Evolutionary conservation across 768 basidiomycete genomes (phyloP).

Genomic region (Lactarius sanguifluus): DNA sequence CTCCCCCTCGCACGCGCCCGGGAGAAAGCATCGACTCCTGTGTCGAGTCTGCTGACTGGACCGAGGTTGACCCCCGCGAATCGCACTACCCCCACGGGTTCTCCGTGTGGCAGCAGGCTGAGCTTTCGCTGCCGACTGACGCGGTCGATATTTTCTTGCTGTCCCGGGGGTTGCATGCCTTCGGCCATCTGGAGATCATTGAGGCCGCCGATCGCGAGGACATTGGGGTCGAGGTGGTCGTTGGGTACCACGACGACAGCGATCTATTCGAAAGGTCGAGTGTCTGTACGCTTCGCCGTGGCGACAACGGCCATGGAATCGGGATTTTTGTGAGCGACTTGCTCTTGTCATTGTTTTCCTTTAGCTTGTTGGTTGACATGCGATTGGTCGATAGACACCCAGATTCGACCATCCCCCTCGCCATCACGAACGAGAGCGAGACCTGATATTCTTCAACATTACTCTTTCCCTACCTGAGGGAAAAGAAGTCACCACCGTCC

Average conservation of each 20-base stretch:
- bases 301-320: slow-evolving; percentile 15
- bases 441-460: slow-evolving; percentile 15
- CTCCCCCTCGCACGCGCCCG: not conserved
- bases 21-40: slow-evolving; percentile 11
- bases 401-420: not conserved
- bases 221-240: slow-evolving; percentile 23
- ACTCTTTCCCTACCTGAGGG: slow-evolving; percentile 22
- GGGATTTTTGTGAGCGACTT: slow-evolving; percentile 18
- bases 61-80: not conserved
- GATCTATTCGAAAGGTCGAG: slow-evolving; percentile 7
- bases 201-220: slow-evolving; percentile 16
- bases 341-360: not conserved
- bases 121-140: slow-evolving; percentile 17
- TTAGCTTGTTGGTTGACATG: slow-evolving; percentile 2
- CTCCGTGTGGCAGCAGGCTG: slow-evolving; percentile 7
- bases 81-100: not conserved
- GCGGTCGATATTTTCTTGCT: slow-evolving; percentile 17
- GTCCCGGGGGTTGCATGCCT: not conserved
- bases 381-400: slow-evolving; percentile 4
- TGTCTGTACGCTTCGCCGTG: slow-evolving; percentile 15
- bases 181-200: slow-evolving; percentile 6
- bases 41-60: slow-evolving; percentile 15
- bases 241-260: not conserved
- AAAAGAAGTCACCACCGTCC: slow-evolving; percentile 3
- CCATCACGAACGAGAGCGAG: not conserved